Percentiles rank a stretch among this genome's conserved stretches.
phyloP scores from a whole-genome alignment of 2,329 filamentous ascomycete species.

The Cadophora luteo-olivacea region DNA sequence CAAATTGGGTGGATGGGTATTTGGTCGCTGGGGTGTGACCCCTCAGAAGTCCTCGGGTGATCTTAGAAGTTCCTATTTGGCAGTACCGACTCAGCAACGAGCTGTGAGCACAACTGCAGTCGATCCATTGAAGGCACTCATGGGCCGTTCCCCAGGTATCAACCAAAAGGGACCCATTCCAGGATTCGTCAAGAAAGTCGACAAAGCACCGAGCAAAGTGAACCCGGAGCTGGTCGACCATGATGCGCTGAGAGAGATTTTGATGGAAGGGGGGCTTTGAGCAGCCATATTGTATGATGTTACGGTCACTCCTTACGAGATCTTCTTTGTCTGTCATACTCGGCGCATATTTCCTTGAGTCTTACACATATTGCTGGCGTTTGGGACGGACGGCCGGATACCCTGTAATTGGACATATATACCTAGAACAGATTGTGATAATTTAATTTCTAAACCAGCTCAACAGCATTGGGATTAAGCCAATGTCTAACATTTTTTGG shows the following conservation, averaged over 20 bases:
- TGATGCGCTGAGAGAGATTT: constrained; percentile 42
- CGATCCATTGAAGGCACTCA: constrained; percentile 45
- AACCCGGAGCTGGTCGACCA: constrained; percentile 39
- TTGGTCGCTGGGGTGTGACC: constrained; percentile 65
- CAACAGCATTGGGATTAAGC: background rate
- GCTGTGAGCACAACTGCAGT: constrained; percentile 45
- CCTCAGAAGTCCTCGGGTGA: constrained; percentile 44
- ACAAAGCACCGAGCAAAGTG: constrained; percentile 42
- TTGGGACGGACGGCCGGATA: constrained; percentile 20
- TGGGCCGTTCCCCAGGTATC: constrained; percentile 70
- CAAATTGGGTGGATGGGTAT: constrained; percentile 70
- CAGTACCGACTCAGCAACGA: constrained; percentile 28
- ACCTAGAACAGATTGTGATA: constrained; percentile 17
- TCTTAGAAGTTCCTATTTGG: constrained; percentile 19
- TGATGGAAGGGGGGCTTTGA: constrained; percentile 33
- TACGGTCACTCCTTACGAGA: constrained; percentile 19
- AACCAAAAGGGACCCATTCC: constrained; percentile 80
- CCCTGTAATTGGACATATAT: constrained; percentile 12
- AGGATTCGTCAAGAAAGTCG: constrained; percentile 62
- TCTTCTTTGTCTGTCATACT: constrained; percentile 17
- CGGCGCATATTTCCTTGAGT: constrained; percentile 13
- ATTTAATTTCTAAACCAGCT: constrained; percentile 18
- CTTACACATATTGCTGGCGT: constrained; percentile 18
- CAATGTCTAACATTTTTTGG: background rate
- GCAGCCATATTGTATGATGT: constrained; percentile 10